Conservation (phyloP, 345 rosid genomes). For the Gossypium thurberi region DNA sequence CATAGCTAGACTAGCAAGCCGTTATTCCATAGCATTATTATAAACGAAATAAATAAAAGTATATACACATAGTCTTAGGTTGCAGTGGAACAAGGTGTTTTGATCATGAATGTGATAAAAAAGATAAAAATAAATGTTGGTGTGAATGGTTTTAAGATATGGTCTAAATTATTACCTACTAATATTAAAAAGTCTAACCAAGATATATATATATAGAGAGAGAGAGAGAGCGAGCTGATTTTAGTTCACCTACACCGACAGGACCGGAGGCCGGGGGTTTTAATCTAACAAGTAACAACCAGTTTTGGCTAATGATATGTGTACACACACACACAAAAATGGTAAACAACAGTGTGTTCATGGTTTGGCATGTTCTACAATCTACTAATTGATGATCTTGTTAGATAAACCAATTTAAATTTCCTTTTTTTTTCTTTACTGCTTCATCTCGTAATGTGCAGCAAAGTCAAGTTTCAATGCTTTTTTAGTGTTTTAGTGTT, state of each 20-base stretch:
- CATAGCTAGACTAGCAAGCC: background rate
- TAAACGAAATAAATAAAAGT: background rate
- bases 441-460: background rate
- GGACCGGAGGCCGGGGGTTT: background rate
- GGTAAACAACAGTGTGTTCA: too few species aligned
- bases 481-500: background rate
- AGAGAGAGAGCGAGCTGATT: background rate
- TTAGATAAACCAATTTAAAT: background rate
- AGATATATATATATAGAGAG: background rate
- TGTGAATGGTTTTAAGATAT: too few species aligned
- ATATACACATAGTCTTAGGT: too few species aligned
- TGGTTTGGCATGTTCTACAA: background rate
- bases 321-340: too few species aligned
- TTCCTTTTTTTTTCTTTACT: background rate
- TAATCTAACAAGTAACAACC: background rate
- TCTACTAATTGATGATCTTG: background rate
- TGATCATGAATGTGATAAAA: too few species aligned
- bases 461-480: background rate
- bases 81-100: too few species aligned
- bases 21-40: background rate
- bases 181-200: background rate
- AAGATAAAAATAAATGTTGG: too few species aligned
- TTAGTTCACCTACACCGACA: slow-evolving; percentile 14
- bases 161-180: too few species aligned
- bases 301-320: background rate